phyloP scores from a whole-genome alignment of 371 early-diverging fungal species.

The Mortierella sp. region DNA sequence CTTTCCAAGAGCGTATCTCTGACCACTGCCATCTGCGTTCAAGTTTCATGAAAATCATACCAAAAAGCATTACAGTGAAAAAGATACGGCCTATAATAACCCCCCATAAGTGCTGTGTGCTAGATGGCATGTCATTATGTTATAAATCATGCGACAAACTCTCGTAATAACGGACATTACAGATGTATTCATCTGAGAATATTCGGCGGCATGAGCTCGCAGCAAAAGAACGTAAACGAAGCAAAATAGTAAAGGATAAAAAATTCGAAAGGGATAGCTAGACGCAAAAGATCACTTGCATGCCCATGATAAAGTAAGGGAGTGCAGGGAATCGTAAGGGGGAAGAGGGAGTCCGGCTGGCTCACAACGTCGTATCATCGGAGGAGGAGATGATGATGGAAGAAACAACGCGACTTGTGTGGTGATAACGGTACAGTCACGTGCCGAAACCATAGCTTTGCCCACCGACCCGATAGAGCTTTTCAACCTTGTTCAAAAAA shows the following conservation, averaged over 20 bases:
- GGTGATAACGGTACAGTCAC: neutral
- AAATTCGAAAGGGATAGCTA: neutral
- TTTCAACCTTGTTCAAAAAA: neutral
- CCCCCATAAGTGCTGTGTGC: conserved; percentile 19
- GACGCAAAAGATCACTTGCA: neutral
- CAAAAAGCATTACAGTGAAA: conserved; percentile 21
- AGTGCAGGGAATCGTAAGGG: neutral
- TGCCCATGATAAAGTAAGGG: neutral
- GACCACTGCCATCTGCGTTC: conserved; percentile 20
- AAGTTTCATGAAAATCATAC: conserved; percentile 16
- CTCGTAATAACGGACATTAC: neutral
- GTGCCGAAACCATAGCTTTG: neutral
- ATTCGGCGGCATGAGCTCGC: neutral
- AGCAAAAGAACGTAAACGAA: neutral
- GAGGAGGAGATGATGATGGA: neutral
- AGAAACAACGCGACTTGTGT: too few species aligned
- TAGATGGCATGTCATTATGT: neutral
- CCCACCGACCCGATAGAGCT: neutral
- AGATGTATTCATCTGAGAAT: neutral
- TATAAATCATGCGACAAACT: conserved; percentile 2
- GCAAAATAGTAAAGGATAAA: neutral
- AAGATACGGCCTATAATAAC: conserved; percentile 17
- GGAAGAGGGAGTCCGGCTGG: neutral
- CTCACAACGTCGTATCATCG: neutral
- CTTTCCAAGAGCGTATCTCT: conserved; percentile 19